Conservation (phyloP, 169 alveolate genomes). For the Babesia bovis region DNA sequence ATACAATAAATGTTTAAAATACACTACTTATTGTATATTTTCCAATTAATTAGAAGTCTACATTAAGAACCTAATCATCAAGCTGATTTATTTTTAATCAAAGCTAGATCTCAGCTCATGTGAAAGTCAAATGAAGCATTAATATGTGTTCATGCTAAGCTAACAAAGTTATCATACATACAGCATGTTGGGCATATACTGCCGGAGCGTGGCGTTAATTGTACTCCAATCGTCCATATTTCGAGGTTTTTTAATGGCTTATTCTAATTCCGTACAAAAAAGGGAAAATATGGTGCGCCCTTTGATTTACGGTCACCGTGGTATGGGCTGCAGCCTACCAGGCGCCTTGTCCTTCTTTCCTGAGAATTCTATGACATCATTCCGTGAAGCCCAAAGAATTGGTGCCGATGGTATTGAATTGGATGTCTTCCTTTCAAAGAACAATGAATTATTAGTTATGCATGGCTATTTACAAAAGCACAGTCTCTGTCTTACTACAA, state of each 20-base stretch:
- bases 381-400: slow-evolving; percentile 53
- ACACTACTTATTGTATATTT: too few species aligned
- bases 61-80: too few species aligned
- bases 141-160: too few species aligned
- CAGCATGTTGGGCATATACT: neutral
- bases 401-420: slow-evolving; percentile 74
- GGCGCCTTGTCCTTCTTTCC: slow-evolving; percentile 66
- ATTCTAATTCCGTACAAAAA: neutral
- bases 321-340: slow-evolving; percentile 73
- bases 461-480: slow-evolving; percentile 48
- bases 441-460: slow-evolving; percentile 66
- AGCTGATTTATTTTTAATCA: too few species aligned
- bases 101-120: too few species aligned
- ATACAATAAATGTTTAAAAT: too few species aligned
- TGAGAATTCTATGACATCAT: slow-evolving; percentile 69
- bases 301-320: slow-evolving; percentile 74
- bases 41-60: too few species aligned
- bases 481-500: slow-evolving; percentile 25
- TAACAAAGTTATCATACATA: too few species aligned
- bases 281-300: neutral
- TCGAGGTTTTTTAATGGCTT: too few species aligned
- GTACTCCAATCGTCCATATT: neutral
- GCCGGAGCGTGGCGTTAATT: neutral
- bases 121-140: too few species aligned
- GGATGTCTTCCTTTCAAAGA: slow-evolving; percentile 72